These are phyloP conservation scores for Creolimax fragrantissima DNA, from an alignment of 78 protist species.

Conservation along the genomic window DNA sequence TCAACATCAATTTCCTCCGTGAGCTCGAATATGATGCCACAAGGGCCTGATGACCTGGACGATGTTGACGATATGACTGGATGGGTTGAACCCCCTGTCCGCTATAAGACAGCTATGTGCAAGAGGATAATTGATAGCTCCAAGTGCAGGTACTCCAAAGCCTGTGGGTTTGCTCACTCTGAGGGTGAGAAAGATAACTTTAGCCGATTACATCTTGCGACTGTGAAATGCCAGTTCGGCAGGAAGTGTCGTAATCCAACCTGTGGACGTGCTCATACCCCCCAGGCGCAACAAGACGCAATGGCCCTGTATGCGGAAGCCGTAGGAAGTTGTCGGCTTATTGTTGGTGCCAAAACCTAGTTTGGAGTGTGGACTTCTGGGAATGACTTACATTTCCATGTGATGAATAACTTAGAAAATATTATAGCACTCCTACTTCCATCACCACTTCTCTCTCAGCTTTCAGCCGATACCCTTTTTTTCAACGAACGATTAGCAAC, in stretches of 20 bases:
- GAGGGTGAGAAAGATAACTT: not conserved
- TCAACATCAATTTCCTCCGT: not conserved
- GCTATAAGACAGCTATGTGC: slow-evolving; percentile 3
- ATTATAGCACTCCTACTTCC: too few relatives aligned
- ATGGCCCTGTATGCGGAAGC: not conserved
- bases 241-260: not conserved
- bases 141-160: not conserved
- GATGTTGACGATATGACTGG: not conserved
- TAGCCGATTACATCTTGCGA: not conserved
- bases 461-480: too few relatives aligned
- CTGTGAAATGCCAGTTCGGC: not conserved
- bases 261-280: not conserved
- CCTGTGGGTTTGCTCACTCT: not conserved
- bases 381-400: too few relatives aligned
- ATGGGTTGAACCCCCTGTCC: not conserved
- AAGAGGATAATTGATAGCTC: not conserved
- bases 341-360: not conserved
- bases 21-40: not conserved
- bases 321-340: not conserved
- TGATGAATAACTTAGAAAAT: too few relatives aligned
- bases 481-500: too few relatives aligned
- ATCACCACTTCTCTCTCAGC: too few relatives aligned
- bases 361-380: too few relatives aligned
- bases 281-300: not conserved
- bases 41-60: not conserved